Evolutionary conservation across 139 green algal species (phyloP).

Genomic region (Volvox reticuliferus): DNA sequence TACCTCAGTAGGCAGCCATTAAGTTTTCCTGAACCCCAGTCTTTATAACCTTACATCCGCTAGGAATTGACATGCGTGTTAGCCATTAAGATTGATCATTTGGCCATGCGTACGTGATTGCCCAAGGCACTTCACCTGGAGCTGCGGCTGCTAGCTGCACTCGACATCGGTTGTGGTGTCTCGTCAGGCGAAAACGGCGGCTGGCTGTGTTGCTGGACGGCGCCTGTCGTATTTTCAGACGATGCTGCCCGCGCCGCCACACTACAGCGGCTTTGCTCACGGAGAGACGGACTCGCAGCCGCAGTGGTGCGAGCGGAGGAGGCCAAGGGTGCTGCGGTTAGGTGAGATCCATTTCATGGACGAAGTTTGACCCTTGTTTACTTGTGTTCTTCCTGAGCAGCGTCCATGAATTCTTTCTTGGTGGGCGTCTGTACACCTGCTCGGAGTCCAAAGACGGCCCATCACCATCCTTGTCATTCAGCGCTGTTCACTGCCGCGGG

Average conservation of each 20-base stretch:
- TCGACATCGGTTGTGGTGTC: background rate
- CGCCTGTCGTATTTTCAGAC: slow-evolving; percentile 76
- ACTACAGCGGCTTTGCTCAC: slow-evolving; percentile 61
- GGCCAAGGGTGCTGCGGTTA: slow-evolving; percentile 1
- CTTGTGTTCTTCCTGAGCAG: too few species aligned
- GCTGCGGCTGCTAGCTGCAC: slow-evolving; percentile 19
- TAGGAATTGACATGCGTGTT: too few species aligned
- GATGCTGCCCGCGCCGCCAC: slow-evolving; percentile 66
- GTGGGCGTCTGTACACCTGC: too few species aligned
- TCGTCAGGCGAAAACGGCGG: background rate
- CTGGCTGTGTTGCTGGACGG: slow-evolving; percentile 56
- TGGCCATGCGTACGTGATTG: background rate
- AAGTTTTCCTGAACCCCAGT: too few species aligned
- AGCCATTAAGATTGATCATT: too few species aligned
- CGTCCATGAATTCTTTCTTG: too few species aligned
- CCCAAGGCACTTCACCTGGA: slow-evolving; percentile 33
- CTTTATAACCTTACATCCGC: too few species aligned
- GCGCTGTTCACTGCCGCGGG: too few species aligned
- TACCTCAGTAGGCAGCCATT: too few species aligned
- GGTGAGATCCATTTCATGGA: background rate
- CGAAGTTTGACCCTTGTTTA: too few species aligned
- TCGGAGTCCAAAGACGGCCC: too few species aligned
- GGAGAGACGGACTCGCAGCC: slow-evolving; percentile 1
- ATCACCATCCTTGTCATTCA: too few species aligned
- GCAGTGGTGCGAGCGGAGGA: background rate